Base-by-base conservation (phyloP, 2,329 filamentous ascomycete species). In the Huntiella decipiens region DNA sequence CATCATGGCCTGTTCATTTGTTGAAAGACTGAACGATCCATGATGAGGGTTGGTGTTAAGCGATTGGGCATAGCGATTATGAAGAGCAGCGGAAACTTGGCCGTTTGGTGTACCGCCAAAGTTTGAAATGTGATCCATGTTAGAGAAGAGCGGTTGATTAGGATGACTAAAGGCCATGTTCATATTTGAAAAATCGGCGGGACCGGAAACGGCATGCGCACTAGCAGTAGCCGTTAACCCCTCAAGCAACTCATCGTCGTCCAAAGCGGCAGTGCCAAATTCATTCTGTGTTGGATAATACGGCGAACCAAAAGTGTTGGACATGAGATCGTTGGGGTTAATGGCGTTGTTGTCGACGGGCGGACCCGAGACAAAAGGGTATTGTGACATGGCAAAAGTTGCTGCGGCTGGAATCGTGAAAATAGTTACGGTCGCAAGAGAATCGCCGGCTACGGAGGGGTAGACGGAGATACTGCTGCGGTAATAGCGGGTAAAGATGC, bases 91-190 rank as follows among this genome's bases (percentile, higher is more conserved):
- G 50, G 94, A 88, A 4, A 88, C 86, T 45, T 85, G 81, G 44
- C 85, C 85, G 51, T 96, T 88, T 3, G 88, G 87, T 2, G 87
- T 94, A 59, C 83, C 84, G 15, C 88, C 94, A 61, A 82, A 96
- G 51, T 84, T 76, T 56, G 82, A 80, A 57, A 85, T 77, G 48
- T 81, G 77, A 52, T 82, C 77, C 54, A 79, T 64, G 43, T 64
- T 64, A 19, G 38, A 19, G 16, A 49, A 49, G 13, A 45, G 36
- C 15, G 44, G 36, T 19, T 45, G 39, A 7, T 43, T 43, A 16
- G 47, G 47, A 46, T 74, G 70, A 31, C 63, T 58, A 53, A 71
- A 77, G 50, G 66, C 66, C 60, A 82, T 76, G 46, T 67, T 67
- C 52, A 72, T 60, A 45, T 67, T 66, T 53, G 68, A 68, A 49